Evolutionary conservation across 768 basidiomycete genomes (phyloP), one percentile per base, ranked within the genome.

Genomic region (Collybiopsis luxurians): DNA sequence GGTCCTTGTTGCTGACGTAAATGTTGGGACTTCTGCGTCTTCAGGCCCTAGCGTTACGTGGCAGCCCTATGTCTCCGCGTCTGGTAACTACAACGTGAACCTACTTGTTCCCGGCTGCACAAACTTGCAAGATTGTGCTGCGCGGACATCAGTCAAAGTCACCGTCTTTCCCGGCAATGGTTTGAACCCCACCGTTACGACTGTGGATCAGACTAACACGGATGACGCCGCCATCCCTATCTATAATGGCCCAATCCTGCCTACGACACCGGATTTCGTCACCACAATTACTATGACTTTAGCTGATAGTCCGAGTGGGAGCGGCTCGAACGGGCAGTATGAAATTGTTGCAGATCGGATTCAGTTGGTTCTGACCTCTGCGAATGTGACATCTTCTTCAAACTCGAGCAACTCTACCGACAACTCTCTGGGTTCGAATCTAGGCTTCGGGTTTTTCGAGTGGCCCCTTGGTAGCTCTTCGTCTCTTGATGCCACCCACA

Each of bases 1-100:
- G 2, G 86, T 95, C 45, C 81, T 95, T 17, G 79, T 87, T 23
- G 80, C 94, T 15, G 74, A 74, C 1, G 81, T 94, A 12, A 63
- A 75, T 28, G 87, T 89, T 30, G 87, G 84, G 15, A 87, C 89
- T 0, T 62, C 84, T 1, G 56, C 85, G 3, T 66, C 81, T 1
- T 70, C 79, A 27, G 83, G 82, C n/a, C 92, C 97, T 13, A 85
- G 80, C 34, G 83, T 96, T 67, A 95, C 90, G 0, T 97, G 92
- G 88, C 80, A 83, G 70, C 95, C 95, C 0, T 94, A 92, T 64
- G 87, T 98, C n/a, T 92, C 92, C 0, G 88, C 91, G 10, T 80
- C 90, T 2, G 97, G 95, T 30, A 74, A 83, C 58, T 99, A 99
- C 71, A 82, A 87, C 40, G 77, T 98, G 60, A 90, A 87, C 70